Evolutionary conservation across 495 filamentous ascomycete species (phyloP), one percentile per base, ranked within the genome.

Genomic region (Penicillium psychrofluorescens): DNA sequence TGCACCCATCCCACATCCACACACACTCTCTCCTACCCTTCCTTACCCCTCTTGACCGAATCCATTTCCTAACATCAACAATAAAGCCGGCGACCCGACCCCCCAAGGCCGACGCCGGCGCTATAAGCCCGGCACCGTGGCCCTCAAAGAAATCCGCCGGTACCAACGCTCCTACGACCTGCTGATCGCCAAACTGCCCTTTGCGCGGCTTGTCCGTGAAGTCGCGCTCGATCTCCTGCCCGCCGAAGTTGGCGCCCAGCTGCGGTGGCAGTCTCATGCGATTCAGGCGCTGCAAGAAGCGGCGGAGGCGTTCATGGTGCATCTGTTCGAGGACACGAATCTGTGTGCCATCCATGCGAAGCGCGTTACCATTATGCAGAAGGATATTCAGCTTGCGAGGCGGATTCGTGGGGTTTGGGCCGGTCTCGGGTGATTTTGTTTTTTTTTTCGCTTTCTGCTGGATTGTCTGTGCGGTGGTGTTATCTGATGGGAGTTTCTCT

Each of bases 361-460:
- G 70, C 75, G 91, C 28, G 90, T 97, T 7, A 97, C 91, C 1
- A 95, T 97, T 51, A 95, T 95, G 90, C 89, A 95, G 59, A 94
- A 92, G 63, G 90, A 95, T 64, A 90, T 95, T 36, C 90, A 95
- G 60, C 73, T 95, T 38, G 90, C 90, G 31, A 74, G 90, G 51
- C 71, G 90, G 54, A 94, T 95, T 71, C 76, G 90, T 27, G 81
- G 81, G 1, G 77, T 72, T 22, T 84, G 81, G 81, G 80, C 74
- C 22, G 81, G 81, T 4, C 52, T 82, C 36, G 80, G 80, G 11
- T 81, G 58, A 63, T 40, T 29, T 10, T 37, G 42, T 36, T 36
- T 27, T 39, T 41, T 43, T 15, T 41, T 3, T 15, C 14, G 31
- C 46, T 41, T 32, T 46, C 36, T 36, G 39, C 12, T 27, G 15